phyloP scores from a whole-genome alignment of 2,329 filamentous ascomycete species.

The Tolypocladium pustulatum region DNA sequence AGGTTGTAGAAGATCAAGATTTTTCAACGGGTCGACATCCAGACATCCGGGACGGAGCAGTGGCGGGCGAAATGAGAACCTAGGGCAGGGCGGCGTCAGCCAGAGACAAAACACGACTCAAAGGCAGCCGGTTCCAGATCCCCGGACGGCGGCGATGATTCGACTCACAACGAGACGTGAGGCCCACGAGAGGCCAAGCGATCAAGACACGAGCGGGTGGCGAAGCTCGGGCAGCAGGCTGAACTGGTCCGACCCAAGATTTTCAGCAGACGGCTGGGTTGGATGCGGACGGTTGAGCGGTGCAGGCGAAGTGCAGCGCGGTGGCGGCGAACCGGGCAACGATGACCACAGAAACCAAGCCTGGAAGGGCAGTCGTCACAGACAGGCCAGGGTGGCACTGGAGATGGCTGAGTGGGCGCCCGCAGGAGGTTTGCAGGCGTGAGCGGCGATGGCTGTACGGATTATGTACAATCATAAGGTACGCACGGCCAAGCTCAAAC shows the following conservation, averaged over 20 bases:
- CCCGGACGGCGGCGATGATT: neutral
- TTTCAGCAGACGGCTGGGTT: neutral
- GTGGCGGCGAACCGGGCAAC: neutral
- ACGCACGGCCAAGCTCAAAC: neutral
- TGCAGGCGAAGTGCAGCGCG: neutral
- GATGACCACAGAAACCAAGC: neutral
- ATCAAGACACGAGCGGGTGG: neutral
- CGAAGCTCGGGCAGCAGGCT: neutral
- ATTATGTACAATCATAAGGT: neutral
- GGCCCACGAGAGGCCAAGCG: neutral
- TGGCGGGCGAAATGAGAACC: slow-evolving; percentile 3
- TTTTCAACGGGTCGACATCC: slow-evolving; percentile 13
- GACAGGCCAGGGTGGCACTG: neutral
- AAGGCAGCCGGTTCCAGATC: neutral
- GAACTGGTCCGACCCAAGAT: neutral
- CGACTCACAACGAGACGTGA: neutral
- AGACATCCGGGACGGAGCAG: slow-evolving; percentile 16
- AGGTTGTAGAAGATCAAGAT: neutral
- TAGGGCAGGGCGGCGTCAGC: slow-evolving; percentile 2
- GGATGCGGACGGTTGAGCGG: neutral
- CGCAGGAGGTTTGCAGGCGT: neutral
- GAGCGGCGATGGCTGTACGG: neutral
- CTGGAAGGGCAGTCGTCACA: neutral
- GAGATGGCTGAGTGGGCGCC: neutral
- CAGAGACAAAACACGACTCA: neutral